phyloP scores from a whole-genome alignment of 139 green algal species.

The Axilococcus clingmanii region DNA sequence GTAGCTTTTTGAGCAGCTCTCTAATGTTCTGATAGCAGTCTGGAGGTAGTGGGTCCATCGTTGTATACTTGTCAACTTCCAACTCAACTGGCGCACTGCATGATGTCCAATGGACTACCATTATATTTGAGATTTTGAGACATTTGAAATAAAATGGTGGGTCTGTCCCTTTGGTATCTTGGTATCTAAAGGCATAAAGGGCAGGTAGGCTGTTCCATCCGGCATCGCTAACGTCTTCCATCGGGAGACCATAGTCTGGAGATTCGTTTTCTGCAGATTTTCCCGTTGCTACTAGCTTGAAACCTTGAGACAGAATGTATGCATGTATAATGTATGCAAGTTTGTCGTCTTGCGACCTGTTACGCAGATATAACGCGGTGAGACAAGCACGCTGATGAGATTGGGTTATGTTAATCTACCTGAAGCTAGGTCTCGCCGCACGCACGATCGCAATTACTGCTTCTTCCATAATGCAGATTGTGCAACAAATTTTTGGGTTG shows the following conservation, averaged over 20 bases:
- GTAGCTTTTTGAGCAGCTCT: constrained; percentile 23
- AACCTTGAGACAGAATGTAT: constrained; percentile 35
- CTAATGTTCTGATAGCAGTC: constrained; percentile 19
- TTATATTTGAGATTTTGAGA: constrained; percentile 3
- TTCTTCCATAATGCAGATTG: no score
- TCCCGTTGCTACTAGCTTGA: constrained; percentile 41
- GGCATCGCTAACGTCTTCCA: constrained; percentile 7
- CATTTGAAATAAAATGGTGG: constrained; percentile 23
- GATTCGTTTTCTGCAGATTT: constrained; percentile 20
- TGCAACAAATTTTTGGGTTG: no score
- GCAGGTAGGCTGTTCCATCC: constrained; percentile 23
- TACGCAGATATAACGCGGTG: no score
- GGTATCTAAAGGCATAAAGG: constrained; percentile 30
- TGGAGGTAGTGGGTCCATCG: background rate
- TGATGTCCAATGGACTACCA: constrained; percentile 30
- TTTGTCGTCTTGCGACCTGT: constrained; percentile 16
- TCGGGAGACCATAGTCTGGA: background rate
- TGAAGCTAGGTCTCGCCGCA: no score
- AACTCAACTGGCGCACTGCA: constrained; percentile 20
- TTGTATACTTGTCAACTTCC: constrained; percentile 14
- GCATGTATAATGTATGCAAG: constrained; percentile 29
- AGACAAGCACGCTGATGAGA: no score
- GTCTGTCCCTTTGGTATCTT: constrained; percentile 15
- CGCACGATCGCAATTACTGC: no score
- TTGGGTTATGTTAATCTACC: no score